These are phyloP conservation scores for Beauveria asiatica DNA, from an alignment of 2,329 filamentous ascomycete genomes.

Conservation along the genomic window DNA sequence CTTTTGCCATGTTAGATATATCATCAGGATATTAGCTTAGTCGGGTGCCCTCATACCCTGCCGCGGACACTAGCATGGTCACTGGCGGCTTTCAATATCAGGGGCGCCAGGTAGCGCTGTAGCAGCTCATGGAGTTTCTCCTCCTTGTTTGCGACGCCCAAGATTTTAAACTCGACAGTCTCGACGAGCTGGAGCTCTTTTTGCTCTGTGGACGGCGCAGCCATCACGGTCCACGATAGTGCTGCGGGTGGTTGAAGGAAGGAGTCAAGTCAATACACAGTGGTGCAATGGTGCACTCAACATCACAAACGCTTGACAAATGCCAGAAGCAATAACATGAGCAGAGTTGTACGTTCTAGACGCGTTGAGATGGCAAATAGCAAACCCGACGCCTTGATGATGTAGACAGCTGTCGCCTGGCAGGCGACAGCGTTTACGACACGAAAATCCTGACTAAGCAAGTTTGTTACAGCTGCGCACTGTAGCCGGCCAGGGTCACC, in stretches of 20 bases:
- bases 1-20: conserved; percentile 20
- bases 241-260: neutral
- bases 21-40: neutral
- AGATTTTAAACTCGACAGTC: conserved; percentile 76
- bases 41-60: conserved; percentile 42
- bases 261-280: neutral
- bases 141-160: conserved; percentile 72
- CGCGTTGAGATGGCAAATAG: neutral
- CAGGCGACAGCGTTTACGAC: conserved; percentile 10
- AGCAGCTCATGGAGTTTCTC: conserved; percentile 72
- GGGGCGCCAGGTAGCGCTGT: conserved; percentile 67
- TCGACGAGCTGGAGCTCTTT: conserved; percentile 75
- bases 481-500: neutral
- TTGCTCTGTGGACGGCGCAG: conserved; percentile 42
- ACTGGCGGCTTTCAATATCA: conserved; percentile 80
- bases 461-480: neutral
- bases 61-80: conserved; percentile 71
- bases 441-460: conserved; percentile 7
- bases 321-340: neutral
- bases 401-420: conserved; percentile 6
- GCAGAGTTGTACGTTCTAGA: neutral
- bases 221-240: conserved; percentile 22
- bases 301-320: neutral
- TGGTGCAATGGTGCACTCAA: neutral
- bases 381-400: neutral